phyloP scores from a whole-genome alignment of 192 early-diverging fungal genomes.

The Umbelopsis ramanniana region DNA sequence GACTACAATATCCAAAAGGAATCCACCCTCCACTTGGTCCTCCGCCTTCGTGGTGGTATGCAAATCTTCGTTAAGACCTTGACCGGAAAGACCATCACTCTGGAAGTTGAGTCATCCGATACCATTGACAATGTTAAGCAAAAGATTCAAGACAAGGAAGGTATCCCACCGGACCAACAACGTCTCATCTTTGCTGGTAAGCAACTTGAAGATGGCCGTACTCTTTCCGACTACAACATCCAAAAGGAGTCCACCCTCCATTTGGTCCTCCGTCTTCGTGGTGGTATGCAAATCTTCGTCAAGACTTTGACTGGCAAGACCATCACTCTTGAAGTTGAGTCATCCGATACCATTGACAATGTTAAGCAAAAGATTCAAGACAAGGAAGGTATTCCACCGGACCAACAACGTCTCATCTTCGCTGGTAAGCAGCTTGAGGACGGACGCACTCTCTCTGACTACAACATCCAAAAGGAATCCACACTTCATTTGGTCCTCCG shows the following conservation, averaged over 20 bases:
- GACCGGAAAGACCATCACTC: slow-evolving; percentile 96
- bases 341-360: slow-evolving; percentile 74
- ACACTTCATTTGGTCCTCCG: slow-evolving; percentile 77
- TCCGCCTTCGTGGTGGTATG: slow-evolving; percentile 88
- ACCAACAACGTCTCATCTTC: slow-evolving; percentile 81
- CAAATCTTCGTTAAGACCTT: slow-evolving; percentile 83
- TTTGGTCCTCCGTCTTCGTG: slow-evolving; percentile 79
- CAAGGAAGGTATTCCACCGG: slow-evolving; percentile 92
- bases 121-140: slow-evolving; percentile 80
- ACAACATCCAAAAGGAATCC: slow-evolving; percentile 85
- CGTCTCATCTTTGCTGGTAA: slow-evolving; percentile 82
- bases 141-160: slow-evolving; percentile 98
- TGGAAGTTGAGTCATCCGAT: slow-evolving; percentile 83
- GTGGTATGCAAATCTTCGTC: slow-evolving; percentile 86
- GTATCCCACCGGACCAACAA: slow-evolving; percentile 85
- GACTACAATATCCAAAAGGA: slow-evolving; percentile 99
- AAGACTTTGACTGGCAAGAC: slow-evolving; percentile 65
- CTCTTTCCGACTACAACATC: slow-evolving; percentile 77
- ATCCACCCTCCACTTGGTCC: slow-evolving; percentile 96
- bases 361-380: slow-evolving; percentile 96
- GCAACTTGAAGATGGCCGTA: slow-evolving; percentile 80
- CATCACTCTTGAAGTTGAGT: slow-evolving; percentile 62
- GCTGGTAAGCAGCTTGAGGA: slow-evolving; percentile 86
- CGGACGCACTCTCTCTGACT: slow-evolving; percentile 69
- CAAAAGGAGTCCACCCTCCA: slow-evolving; percentile 84